Percentiles rank a stretch among this genome's conserved stretches.
Evolutionary conservation across 2,329 filamentous ascomycete genomes (phyloP).

Genomic region (Colletotrichum salicis): DNA sequence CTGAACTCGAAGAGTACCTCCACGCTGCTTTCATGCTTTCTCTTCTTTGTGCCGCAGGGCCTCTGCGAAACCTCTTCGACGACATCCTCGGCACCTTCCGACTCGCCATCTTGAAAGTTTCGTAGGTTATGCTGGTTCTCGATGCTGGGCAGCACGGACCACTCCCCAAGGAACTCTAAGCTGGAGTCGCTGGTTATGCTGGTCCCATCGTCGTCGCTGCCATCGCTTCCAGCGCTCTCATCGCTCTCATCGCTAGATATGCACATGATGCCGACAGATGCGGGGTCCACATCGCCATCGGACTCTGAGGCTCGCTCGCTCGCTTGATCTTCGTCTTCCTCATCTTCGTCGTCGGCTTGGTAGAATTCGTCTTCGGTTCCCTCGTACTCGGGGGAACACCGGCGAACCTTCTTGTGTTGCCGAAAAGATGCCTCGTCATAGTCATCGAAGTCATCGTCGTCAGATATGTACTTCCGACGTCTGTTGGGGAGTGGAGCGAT

Average conservation of each 20-base stretch:
- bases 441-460: background rate
- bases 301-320: background rate
- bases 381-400: background rate
- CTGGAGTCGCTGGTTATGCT: constrained; percentile 4
- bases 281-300: background rate
- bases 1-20: constrained; percentile 22
- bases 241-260: background rate
- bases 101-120: background rate
- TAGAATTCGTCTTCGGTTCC: background rate
- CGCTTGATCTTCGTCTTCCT: background rate
- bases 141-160: background rate
- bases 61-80: background rate
- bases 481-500: background rate
- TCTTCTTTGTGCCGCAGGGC: background rate
- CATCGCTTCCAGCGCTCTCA: background rate
- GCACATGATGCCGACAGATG: background rate
- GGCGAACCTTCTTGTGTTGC: background rate
- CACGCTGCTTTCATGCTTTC: constrained; percentile 18
- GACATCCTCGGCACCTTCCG: background rate
- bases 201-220: background rate
- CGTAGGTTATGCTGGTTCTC: background rate
- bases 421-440: background rate
- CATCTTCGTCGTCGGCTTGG: background rate
- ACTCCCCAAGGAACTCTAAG: constrained; percentile 15
- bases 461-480: background rate